Percentiles rank a stretch among this genome's conserved stretches.
Conservation (phyloP, 768 basidiomycete genomes). For the Rhizopogon rudus region DNA sequence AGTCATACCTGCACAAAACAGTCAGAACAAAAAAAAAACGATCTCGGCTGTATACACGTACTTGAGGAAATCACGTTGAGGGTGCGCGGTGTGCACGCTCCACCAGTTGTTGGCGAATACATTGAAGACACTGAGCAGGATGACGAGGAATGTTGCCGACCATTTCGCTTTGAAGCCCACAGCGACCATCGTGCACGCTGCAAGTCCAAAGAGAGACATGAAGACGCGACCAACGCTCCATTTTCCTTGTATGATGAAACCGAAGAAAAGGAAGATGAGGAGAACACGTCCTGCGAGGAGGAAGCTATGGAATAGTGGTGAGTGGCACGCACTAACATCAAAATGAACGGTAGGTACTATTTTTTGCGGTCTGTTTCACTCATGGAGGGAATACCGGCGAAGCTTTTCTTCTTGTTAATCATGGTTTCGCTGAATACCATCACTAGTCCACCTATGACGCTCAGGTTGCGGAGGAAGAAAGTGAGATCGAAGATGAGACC, state of each 20-base stretch:
- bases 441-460: conserved; percentile 95
- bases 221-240: conserved; percentile 86
- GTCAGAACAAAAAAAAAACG: conserved; percentile 14
- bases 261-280: conserved; percentile 98
- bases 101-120: conserved; percentile 99
- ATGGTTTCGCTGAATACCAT: conserved; percentile 99
- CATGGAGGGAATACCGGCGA: conserved; percentile 86
- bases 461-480: conserved; percentile 99
- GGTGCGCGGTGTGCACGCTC: conserved; percentile 87
- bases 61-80: conserved; percentile 98
- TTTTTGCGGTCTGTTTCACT: conserved; percentile 97
- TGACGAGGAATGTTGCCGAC: conserved; percentile 93
- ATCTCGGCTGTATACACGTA: conserved; percentile 33
- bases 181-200: conserved; percentile 93
- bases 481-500: conserved; percentile 99
- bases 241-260: conserved; percentile 90
- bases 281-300: conserved; percentile 95
- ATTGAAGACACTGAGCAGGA: conserved; percentile 91
- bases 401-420: conserved; percentile 78
- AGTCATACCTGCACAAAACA: conserved; percentile 72
- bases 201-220: conserved; percentile 86
- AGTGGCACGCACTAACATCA: neutral
- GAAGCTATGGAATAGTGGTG: conserved; percentile 52
- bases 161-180: conserved; percentile 99
- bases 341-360: conserved; percentile 60